Evolutionary conservation across 176 grass and related monocot species (phyloP), one percentile per base, ranked within the genome.

Genomic region (Hordeum marinum): DNA sequence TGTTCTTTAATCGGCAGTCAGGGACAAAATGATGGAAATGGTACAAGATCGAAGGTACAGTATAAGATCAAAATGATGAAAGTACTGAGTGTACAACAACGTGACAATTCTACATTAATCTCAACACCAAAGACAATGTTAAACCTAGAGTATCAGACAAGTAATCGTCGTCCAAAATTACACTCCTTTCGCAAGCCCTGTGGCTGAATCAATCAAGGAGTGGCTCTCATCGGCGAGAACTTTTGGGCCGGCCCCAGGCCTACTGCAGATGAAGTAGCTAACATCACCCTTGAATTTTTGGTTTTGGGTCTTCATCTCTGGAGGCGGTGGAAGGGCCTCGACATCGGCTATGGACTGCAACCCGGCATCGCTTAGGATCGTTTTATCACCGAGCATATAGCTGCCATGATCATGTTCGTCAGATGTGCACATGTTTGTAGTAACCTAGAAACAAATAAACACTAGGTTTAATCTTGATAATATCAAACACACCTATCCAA

Each of bases 301-400:
- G 64, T 40, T 75, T 14, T 74, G 85, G 11, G 15, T 25, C 57
- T 95, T 95, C 76, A 46, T 76, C 83, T 95, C 93, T 11, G 68
- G 55, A 77, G 96, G 93, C 26, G 74, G 76, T 46, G 91, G 83
- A 23, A 98, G 87, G 70, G 87, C 88, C 45, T 94, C 89, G 1
- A 98, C 46, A 40, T 95, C 93, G 70, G 92, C 75, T 45, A 94
- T 72, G 13, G 91, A 93, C 78, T 86, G 84, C 83, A 95, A 25
- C 52, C 87, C 91, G 14, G 91, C 91, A 9, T 92, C 95, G 12
- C 85, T 60, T 63, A 98, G 54, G 74, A 93, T 93, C 0, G 93
- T 92, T 87, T 93, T 98, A 59, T 98, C 95, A 3, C 95, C 95
- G 46, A 95, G 69, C 75, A 95, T 78, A 92, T 93, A 95, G 85